A percentile compares a stretch with the other conserved stretches of the same genome.
Evolutionary conservation across 371 early-diverging fungal genomes (phyloP).

Genomic region (Dichotomocladium elegans): DNA sequence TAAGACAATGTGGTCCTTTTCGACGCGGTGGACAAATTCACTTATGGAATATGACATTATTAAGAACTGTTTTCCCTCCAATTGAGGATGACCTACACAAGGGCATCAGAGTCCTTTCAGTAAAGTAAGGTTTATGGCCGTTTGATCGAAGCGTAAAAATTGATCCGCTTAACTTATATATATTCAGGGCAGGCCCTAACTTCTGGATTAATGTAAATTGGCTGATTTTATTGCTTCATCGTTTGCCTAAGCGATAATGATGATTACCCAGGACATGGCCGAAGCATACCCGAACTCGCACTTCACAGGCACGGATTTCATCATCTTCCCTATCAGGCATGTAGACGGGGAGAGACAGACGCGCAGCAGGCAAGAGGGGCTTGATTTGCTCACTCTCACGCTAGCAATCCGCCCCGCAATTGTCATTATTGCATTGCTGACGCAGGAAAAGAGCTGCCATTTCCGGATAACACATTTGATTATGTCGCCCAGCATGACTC

Average conservation of each 20-base stretch:
- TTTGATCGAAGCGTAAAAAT: neutral
- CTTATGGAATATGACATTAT: neutral
- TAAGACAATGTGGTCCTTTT: neutral
- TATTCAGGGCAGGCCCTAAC: conserved; percentile 27
- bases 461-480: conserved; percentile 16
- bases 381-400: no score
- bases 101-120: neutral
- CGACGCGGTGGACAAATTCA: neutral
- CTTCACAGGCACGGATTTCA: conserved; percentile 31
- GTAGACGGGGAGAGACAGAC: neutral
- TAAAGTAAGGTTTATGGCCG: neutral
- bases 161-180: neutral
- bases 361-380: no score
- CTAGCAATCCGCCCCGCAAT: conserved; percentile 31
- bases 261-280: conserved; percentile 37
- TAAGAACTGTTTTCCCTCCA: neutral
- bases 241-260: no score
- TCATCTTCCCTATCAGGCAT: conserved; percentile 36
- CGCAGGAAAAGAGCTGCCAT: conserved; percentile 22
- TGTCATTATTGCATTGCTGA: conserved; percentile 34
- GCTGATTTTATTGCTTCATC: no score
- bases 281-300: conserved; percentile 33
- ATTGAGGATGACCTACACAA: neutral
- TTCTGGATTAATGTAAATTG: conserved; percentile 33
- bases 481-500: conserved; percentile 21